Percentiles rank a stretch among this genome's conserved stretches.
Evolutionary conservation across 2,329 filamentous ascomycete genomes (phyloP).

Genomic region (Rhinocladiella similis): DNA sequence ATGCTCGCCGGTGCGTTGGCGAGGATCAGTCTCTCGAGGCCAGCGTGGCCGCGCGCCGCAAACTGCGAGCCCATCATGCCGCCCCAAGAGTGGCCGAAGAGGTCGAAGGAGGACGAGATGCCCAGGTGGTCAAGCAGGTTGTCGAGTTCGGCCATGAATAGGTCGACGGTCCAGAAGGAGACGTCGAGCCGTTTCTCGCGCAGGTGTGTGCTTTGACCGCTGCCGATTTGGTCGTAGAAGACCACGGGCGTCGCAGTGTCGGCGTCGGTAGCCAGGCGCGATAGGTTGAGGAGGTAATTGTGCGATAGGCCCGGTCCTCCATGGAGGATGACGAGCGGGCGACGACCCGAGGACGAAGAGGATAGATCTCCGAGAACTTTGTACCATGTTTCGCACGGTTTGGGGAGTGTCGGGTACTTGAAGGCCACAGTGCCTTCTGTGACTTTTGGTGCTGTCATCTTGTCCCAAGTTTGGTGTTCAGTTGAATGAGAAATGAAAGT

Average conservation of each 20-base stretch:
- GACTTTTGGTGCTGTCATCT: background rate
- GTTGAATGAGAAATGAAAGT: too few relatives aligned
- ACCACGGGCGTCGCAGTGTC: slow-evolving; percentile 43
- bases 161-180: slow-evolving; percentile 49
- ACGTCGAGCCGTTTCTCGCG: slow-evolving; percentile 46
- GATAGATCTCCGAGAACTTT: slow-evolving; percentile 39
- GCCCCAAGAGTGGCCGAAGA: slow-evolving; percentile 56
- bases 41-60: slow-evolving; percentile 38
- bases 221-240: slow-evolving; percentile 59
- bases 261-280: slow-evolving; percentile 35
- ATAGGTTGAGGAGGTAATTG: slow-evolving; percentile 44
- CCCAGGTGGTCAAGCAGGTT: slow-evolving; percentile 47
- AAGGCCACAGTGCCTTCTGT: slow-evolving; percentile 32
- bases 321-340: slow-evolving; percentile 42
- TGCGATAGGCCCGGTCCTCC: slow-evolving; percentile 52
- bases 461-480: background rate
- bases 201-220: slow-evolving; percentile 51
- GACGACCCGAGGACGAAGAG: slow-evolving; percentile 26
- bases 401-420: slow-evolving; percentile 34
- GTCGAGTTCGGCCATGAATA: slow-evolving; percentile 53
- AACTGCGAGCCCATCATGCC: slow-evolving; percentile 51
- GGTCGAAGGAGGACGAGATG: slow-evolving; percentile 41
- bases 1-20: slow-evolving; percentile 34
- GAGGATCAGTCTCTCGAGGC: slow-evolving; percentile 42
- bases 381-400: slow-evolving; percentile 43